Evolutionary conservation across 1,139 yeast species (phyloP).

Genomic region (Hyphopichia fennica): DNA sequence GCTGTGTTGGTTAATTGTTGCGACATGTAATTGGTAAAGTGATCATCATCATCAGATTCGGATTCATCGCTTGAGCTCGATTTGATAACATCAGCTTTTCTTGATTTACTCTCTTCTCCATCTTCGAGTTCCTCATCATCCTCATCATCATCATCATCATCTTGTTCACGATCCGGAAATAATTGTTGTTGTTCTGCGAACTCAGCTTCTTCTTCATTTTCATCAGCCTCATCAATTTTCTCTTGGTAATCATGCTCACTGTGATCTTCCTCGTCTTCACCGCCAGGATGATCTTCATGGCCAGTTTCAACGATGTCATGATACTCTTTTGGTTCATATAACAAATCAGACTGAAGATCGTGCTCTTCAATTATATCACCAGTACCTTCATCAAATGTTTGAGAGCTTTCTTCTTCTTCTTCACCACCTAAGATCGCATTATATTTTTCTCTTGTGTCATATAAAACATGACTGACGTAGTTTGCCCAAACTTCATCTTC

Average conservation of each 20-base stretch:
- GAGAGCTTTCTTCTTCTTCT: slow-evolving; percentile 41
- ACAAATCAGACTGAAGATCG: slow-evolving; percentile 33
- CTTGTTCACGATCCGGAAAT: slow-evolving; percentile 6
- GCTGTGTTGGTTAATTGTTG: slow-evolving; percentile 69
- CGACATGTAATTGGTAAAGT: slow-evolving; percentile 78
- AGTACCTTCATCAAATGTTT: slow-evolving; percentile 53
- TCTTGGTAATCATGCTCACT: slow-evolving; percentile 23
- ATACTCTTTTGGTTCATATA: slow-evolving; percentile 36
- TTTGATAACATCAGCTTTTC: slow-evolving; percentile 1
- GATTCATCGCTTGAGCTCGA: slow-evolving; percentile 24
- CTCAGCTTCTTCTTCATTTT: slow-evolving; percentile 36
- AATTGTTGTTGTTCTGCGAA: slow-evolving; percentile 15
- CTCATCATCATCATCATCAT: slow-evolving; percentile 6
- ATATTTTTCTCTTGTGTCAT: slow-evolving; percentile 90
- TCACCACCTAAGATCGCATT: slow-evolving; percentile 92
- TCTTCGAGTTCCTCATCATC: neutral
- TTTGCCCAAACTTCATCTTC: slow-evolving; percentile 73
- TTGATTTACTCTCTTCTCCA: neutral
- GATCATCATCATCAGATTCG: slow-evolving; percentile 33
- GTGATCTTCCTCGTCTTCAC: slow-evolving; percentile 15
- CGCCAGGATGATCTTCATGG: slow-evolving; percentile 15
- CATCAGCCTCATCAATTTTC: slow-evolving; percentile 26
- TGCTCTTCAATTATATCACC: slow-evolving; percentile 46
- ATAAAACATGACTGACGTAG: slow-evolving; percentile 79
- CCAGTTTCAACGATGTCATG: slow-evolving; percentile 28